Conservation (phyloP, 2,329 filamentous ascomycete species). For the Aspergillus aculeatus region DNA sequence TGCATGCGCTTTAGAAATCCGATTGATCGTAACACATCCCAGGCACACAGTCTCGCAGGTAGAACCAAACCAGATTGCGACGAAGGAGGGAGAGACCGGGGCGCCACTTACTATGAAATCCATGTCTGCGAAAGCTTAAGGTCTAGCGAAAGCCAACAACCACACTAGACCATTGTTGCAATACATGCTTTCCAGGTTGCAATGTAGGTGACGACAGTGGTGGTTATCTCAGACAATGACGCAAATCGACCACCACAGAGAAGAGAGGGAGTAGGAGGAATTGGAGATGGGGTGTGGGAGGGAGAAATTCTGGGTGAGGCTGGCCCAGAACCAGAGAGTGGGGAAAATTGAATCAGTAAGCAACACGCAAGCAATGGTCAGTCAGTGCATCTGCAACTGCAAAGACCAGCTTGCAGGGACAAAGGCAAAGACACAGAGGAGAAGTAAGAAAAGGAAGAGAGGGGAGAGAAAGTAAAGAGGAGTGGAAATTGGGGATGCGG, state of each 20-base stretch:
- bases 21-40: background rate
- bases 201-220: constrained; percentile 3
- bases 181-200: constrained; percentile 31
- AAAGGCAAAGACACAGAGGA: constrained; percentile 11
- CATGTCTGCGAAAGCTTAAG: constrained; percentile 35
- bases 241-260: constrained; percentile 12
- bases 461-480: background rate
- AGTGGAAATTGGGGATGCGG: background rate
- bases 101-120: constrained; percentile 46
- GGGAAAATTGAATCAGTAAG: background rate
- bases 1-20: background rate
- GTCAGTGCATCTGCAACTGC: constrained; percentile 14
- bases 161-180: constrained; percentile 33
- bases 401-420: constrained; percentile 25
- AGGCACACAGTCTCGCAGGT: background rate
- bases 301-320: background rate
- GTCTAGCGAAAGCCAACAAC: constrained; percentile 25
- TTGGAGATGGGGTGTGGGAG: background rate
- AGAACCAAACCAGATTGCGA: background rate
- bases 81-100: constrained; percentile 4
- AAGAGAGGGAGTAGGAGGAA: constrained; percentile 9
- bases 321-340: constrained; percentile 2
- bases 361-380: background rate
- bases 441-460: background rate
- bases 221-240: constrained; percentile 19